Evolutionary conservation across 768 basidiomycete genomes (phyloP).

Genomic region (Boletellus sp.): DNA sequence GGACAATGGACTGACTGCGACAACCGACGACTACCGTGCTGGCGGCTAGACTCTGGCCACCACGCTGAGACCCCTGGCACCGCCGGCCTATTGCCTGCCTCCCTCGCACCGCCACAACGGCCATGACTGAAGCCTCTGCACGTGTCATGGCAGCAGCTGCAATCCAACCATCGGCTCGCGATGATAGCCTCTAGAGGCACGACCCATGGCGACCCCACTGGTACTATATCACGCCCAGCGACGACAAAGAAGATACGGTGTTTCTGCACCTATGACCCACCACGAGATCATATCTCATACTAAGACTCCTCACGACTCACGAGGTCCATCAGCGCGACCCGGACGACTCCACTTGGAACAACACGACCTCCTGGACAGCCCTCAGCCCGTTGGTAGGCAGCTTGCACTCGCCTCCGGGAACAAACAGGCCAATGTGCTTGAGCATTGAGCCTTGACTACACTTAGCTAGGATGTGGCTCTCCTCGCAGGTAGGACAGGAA

Average conservation of each 20-base stretch:
- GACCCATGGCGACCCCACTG: constrained; percentile 38
- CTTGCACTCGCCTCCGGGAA: constrained; percentile 24
- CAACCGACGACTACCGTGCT: too few relatives aligned
- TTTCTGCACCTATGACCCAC: constrained; percentile 32
- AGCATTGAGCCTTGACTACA: constrained; percentile 31
- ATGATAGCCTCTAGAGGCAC: constrained; percentile 35
- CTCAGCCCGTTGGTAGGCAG: constrained; percentile 26
- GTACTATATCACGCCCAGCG: constrained; percentile 19
- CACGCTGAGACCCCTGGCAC: too few relatives aligned
- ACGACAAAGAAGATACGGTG: neutral
- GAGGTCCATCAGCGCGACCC: constrained; percentile 34
- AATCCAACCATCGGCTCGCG: too few relatives aligned
- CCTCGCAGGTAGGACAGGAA: too few relatives aligned
- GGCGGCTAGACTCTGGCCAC: too few relatives aligned
- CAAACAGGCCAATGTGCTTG: constrained; percentile 32
- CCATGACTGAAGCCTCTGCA: too few relatives aligned
- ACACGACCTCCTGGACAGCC: constrained; percentile 33
- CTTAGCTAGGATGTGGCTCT: constrained; percentile 31
- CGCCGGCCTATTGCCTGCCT: too few relatives aligned
- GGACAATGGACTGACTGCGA: too few relatives aligned
- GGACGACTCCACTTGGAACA: constrained; percentile 33
- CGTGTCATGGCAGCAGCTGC: constrained; percentile 31
- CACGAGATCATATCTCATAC: constrained; percentile 32
- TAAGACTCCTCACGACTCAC: constrained; percentile 27
- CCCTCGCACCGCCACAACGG: too few relatives aligned